Conservation (phyloP, 2,329 filamentous ascomycete species). For the Diplodia scrobiculata region DNA sequence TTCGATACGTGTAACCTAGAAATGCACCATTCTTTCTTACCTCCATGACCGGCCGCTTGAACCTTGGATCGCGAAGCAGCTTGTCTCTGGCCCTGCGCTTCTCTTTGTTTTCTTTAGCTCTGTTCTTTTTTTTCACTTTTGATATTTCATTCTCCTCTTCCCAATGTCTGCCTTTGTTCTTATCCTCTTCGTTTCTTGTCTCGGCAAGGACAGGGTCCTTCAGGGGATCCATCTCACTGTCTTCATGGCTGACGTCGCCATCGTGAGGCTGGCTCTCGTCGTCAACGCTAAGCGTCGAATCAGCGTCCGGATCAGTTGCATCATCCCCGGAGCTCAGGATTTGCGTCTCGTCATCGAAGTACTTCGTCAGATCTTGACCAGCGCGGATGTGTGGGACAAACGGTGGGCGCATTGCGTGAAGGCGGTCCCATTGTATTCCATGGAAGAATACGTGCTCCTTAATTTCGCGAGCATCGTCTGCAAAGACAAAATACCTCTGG, state of each 20-base stretch:
- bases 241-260: too few relatives aligned
- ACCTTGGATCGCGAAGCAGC: slow-evolving; percentile 71
- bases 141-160: background rate
- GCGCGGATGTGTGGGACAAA: slow-evolving; percentile 71
- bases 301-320: background rate
- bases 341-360: slow-evolving; percentile 82
- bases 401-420: slow-evolving; percentile 72
- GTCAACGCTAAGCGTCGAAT: background rate
- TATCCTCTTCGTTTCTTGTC: background rate
- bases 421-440: slow-evolving; percentile 72
- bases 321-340: slow-evolving; percentile 47
- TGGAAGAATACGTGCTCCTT: slow-evolving; percentile 86
- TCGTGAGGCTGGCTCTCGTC: background rate
- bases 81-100: slow-evolving; percentile 82
- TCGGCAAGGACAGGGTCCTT: background rate
- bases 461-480: slow-evolving; percentile 85
- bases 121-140: background rate
- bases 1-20: slow-evolving; percentile 82
- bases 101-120: slow-evolving; percentile 61
- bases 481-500: slow-evolving; percentile 66
- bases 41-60: slow-evolving; percentile 70
- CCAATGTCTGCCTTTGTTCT: background rate
- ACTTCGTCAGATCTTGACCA: slow-evolving; percentile 65
- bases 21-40: slow-evolving; percentile 82
- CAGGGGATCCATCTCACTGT: background rate